Conservation (phyloP, 495 filamentous ascomycete genomes). For the Corynascus novoguineensis region DNA sequence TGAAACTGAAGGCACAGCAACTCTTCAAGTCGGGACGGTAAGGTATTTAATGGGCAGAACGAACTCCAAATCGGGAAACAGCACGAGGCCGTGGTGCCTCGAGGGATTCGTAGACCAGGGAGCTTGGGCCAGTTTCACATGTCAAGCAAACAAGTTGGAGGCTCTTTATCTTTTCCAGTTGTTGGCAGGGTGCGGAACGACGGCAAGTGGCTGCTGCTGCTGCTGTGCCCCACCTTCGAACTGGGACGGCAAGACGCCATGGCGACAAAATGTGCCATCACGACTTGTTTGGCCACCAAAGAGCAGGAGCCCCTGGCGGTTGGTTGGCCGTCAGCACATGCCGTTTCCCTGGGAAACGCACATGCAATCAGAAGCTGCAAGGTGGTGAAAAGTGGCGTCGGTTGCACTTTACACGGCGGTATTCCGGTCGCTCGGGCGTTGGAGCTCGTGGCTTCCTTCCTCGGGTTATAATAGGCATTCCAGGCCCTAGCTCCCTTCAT, state of each 20-base stretch:
- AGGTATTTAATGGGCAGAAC: too few species aligned
- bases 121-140: slow-evolving; percentile 14
- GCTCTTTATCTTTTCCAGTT: background rate
- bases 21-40: background rate
- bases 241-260: background rate
- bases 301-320: background rate
- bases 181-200: background rate
- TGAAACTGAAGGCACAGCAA: background rate
- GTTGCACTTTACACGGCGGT: background rate
- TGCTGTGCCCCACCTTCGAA: slow-evolving; percentile 16
- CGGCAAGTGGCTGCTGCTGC: too few species aligned
- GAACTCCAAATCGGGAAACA: background rate
- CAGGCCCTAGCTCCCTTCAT: background rate
- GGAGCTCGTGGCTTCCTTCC: too few species aligned
- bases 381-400: slow-evolving; percentile 8
- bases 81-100: background rate
- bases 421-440: too few species aligned
- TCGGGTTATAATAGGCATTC: slow-evolving; percentile 8
- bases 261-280: slow-evolving; percentile 9
- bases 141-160: background rate
- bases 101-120: background rate
- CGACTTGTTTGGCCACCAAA: background rate
- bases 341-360: slow-evolving; percentile 9
- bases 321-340: slow-evolving; percentile 9
- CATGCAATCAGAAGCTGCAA: slow-evolving; percentile 18